A percentile compares a stretch with the other conserved stretches of the same genome.
Evolutionary conservation across 2,329 filamentous ascomycete species (phyloP).

Genomic region (Metarhizium sp.): DNA sequence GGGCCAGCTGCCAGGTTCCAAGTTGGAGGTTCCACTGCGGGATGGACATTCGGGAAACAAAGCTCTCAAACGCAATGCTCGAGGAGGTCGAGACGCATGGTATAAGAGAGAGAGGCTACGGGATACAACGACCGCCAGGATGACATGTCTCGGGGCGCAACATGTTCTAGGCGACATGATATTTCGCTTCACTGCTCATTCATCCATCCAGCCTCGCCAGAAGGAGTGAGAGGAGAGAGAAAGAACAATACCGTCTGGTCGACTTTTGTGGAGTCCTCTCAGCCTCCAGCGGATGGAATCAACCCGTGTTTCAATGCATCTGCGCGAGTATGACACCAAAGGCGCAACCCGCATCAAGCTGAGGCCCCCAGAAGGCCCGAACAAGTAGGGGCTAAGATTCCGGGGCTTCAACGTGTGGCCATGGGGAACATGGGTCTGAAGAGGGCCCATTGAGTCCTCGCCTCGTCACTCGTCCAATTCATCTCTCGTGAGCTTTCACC

Average conservation of each 20-base stretch:
- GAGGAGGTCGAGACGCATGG: too few relatives aligned
- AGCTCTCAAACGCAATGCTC: too few relatives aligned
- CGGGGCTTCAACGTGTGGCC: neutral
- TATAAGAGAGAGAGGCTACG: neutral
- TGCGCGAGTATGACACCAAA: neutral
- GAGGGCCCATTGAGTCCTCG: neutral
- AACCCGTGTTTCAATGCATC: too few relatives aligned
- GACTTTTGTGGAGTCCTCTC: too few relatives aligned
- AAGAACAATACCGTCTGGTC: too few relatives aligned
- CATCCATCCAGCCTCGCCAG: too few relatives aligned
- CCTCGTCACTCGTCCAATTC: neutral
- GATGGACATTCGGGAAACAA: neutral
- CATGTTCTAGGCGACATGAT: neutral
- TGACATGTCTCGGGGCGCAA: neutral
- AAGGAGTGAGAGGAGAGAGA: too few relatives aligned
- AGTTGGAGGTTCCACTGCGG: neutral
- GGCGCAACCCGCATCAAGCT: neutral
- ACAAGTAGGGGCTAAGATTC: neutral
- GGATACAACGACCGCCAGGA: neutral
- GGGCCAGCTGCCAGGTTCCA: neutral
- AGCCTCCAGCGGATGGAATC: too few relatives aligned
- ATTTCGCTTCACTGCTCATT: neutral
- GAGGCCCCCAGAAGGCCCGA: neutral
- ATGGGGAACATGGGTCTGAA: neutral
- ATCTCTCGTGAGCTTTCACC: neutral